phyloP scores from a whole-genome alignment of 768 basidiomycete species.

The Termitomyces sp. region DNA sequence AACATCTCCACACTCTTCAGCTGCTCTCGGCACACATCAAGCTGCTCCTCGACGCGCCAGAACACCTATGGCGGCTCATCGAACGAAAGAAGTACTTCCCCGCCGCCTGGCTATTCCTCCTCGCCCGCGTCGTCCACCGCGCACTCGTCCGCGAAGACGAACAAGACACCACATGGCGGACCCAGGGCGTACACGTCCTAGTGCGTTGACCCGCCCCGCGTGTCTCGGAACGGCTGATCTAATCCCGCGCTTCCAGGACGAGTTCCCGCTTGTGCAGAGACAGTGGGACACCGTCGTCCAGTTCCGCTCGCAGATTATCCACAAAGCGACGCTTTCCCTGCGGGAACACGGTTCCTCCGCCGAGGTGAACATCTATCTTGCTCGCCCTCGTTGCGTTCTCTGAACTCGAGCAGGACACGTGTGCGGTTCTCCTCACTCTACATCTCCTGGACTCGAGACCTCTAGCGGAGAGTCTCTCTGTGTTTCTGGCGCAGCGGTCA shows the following conservation, averaged over 20 bases:
- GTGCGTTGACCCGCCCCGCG: conserved; percentile 29
- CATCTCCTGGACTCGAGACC: conserved; percentile 88
- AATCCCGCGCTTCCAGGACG: conserved; percentile 61
- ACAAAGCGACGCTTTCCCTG: conserved; percentile 80
- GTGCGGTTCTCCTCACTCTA: conserved; percentile 75
- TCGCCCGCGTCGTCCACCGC: conserved; percentile 81
- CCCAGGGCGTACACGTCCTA: conserved; percentile 55
- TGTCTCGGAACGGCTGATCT: no score
- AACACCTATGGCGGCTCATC: conserved; percentile 85
- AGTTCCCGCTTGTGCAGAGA: conserved; percentile 83
- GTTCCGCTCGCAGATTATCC: conserved; percentile 84
- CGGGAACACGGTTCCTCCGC: conserved; percentile 50
- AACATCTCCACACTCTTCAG: conserved; percentile 63
- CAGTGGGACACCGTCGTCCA: conserved; percentile 91
- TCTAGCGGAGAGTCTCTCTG: conserved; percentile 61
- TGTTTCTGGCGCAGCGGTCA: conserved; percentile 67
- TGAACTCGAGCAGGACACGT: conserved; percentile 46
- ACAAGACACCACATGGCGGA: conserved; percentile 55
- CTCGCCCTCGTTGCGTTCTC: background rate
- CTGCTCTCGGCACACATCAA: conserved; percentile 84
- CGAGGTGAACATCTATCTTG: conserved; percentile 35
- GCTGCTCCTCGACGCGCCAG: conserved; percentile 86
- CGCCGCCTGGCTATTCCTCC: conserved; percentile 84
- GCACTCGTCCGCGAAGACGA: conserved; percentile 60
- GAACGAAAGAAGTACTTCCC: conserved; percentile 74